phyloP scores from a whole-genome alignment of 2,329 filamentous ascomycete genomes.

The Ramularia endophylla region DNA sequence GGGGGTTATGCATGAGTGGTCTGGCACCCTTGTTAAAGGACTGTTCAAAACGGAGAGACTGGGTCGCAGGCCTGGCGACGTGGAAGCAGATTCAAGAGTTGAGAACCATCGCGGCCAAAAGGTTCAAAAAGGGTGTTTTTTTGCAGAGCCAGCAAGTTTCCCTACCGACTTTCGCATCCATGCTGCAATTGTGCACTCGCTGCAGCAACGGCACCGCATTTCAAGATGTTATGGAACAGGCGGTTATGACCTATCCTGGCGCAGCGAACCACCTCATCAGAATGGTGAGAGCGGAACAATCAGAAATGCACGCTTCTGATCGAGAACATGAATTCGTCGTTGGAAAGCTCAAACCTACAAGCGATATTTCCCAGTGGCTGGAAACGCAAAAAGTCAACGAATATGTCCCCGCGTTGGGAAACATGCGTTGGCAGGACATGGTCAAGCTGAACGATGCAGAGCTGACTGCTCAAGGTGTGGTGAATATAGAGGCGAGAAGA shows the following conservation, averaged over 20 bases:
- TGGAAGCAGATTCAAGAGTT: constrained; percentile 38
- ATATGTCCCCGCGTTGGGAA: too few relatives aligned
- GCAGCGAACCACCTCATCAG: background rate
- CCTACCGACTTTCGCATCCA: constrained; percentile 17
- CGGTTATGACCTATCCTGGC: constrained; percentile 5
- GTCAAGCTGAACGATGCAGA: too few relatives aligned
- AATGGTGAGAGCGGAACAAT: background rate
- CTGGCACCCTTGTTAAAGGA: constrained; percentile 37
- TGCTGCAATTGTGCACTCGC: constrained; percentile 21
- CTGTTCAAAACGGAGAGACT: constrained; percentile 36
- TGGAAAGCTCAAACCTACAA: too few relatives aligned
- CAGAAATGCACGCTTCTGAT: too few relatives aligned
- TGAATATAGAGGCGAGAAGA: too few relatives aligned
- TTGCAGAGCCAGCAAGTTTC: constrained; percentile 9
- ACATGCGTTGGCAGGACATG: too few relatives aligned
- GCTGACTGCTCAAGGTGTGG: too few relatives aligned
- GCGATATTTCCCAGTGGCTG: too few relatives aligned
- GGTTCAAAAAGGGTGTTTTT: background rate
- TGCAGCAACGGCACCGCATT: constrained; percentile 14
- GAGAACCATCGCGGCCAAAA: constrained; percentile 6
- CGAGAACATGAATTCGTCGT: too few relatives aligned
- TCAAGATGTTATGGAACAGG: constrained; percentile 12
- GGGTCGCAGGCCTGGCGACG: constrained; percentile 32
- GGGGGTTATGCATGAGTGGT: constrained; percentile 38
- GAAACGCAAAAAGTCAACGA: too few relatives aligned